Conservation (phyloP, 1,139 yeast species). For the Hyphopichia burtonii region DNA sequence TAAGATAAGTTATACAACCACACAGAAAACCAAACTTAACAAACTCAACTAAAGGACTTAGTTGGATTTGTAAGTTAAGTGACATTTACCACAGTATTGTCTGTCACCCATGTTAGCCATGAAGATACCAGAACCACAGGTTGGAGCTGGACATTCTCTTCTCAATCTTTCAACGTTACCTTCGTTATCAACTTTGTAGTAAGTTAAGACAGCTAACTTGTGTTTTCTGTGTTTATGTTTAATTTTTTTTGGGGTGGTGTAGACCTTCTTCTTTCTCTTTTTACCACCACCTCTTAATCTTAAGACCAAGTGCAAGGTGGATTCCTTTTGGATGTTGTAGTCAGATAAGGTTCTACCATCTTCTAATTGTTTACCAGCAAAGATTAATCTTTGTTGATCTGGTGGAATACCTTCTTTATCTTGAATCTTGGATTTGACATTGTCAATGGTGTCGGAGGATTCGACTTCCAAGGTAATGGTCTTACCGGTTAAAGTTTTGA, state of each 20-base stretch:
- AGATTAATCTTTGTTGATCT: conserved; percentile 98
- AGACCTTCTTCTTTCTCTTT: conserved; percentile 99
- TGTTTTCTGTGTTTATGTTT: conserved; percentile 99
- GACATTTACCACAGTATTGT: conserved; percentile 99
- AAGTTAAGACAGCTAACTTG: conserved; percentile 98
- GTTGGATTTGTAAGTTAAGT: conserved; percentile 79
- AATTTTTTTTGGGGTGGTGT: conserved; percentile 99
- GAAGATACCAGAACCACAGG: conserved; percentile 99
- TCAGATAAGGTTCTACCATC: conserved; percentile 98
- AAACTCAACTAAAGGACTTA: conserved; percentile 19
- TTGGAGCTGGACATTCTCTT: conserved; percentile 93
- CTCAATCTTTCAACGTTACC: conserved; percentile 99
- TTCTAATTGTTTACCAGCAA: conserved; percentile 99
- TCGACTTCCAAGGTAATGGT: conserved; percentile 99
- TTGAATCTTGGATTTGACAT: conserved; percentile 98
- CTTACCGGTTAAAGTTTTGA: conserved; percentile 98
- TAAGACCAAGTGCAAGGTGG: conserved; percentile 94
- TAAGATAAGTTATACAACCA: neutral
- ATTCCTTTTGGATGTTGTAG: conserved; percentile 99
- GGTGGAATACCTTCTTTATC: conserved; percentile 99
- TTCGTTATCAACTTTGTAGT: conserved; percentile 98
- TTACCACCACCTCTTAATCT: conserved; percentile 99
- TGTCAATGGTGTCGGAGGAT: conserved; percentile 98
- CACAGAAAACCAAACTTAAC: neutral
- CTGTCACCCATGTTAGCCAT: conserved; percentile 99